Conservation (phyloP, 139 green algal genomes). For the Yamagishiella unicocca region DNA sequence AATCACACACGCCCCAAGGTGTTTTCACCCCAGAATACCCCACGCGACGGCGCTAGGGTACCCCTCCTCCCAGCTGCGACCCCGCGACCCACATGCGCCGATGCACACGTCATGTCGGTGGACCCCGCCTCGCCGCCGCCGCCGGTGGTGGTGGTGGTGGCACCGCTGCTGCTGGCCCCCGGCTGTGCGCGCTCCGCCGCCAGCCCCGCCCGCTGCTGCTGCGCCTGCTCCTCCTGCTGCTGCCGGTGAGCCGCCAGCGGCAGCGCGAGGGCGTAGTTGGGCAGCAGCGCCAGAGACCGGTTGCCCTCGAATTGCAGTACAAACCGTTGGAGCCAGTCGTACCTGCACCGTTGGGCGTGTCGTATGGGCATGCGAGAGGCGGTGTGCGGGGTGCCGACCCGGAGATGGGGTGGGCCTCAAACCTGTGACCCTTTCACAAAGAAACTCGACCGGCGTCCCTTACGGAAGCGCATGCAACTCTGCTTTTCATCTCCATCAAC, state of each 20-base stretch:
- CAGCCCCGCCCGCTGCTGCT: not conserved
- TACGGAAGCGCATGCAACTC: too few species aligned
- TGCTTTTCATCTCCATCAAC: too few species aligned
- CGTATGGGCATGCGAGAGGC: too few species aligned
- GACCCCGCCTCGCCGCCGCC: not conserved
- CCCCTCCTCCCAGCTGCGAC: too few species aligned
- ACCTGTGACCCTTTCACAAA: too few species aligned
- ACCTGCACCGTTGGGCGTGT: conserved; percentile 45
- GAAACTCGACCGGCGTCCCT: too few species aligned
- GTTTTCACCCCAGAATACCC: too few species aligned
- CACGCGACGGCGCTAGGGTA: too few species aligned
- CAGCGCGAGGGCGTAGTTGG: conserved; percentile 85
- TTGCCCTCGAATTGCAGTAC: conserved; percentile 67
- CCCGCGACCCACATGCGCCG: conserved; percentile 6
- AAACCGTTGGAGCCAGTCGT: conserved; percentile 73
- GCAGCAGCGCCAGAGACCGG: conserved; percentile 75
- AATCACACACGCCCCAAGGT: too few species aligned
- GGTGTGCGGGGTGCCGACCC: too few species aligned
- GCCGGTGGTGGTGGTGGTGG: not conserved
- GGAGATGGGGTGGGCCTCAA: too few species aligned
- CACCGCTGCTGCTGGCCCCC: conserved; percentile 6
- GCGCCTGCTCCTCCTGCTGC: conserved; percentile 53
- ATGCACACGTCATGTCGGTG: too few species aligned
- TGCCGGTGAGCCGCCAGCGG: conserved; percentile 74
- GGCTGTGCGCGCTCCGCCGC: conserved; percentile 10